Conservation (phyloP, 2,329 filamentous ascomycete species). For the Colletotrichum viniferum region DNA sequence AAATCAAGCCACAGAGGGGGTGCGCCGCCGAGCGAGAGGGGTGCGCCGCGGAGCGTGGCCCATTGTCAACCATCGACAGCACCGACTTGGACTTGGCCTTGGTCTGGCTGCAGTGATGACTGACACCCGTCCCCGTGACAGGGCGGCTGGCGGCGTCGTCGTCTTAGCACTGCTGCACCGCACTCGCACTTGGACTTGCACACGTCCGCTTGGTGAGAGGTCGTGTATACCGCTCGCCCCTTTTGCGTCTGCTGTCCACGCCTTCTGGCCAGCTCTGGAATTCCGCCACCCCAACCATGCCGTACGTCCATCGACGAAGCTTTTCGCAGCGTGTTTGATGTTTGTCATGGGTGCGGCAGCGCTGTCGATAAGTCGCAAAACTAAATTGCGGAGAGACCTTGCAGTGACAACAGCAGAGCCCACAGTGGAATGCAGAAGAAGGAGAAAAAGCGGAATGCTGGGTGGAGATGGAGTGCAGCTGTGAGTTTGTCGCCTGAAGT, state of each 20-base stretch:
- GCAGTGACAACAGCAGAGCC: neutral
- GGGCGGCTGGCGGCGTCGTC: neutral
- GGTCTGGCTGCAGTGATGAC: neutral
- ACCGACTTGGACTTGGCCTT: neutral
- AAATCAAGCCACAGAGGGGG: too few relatives aligned
- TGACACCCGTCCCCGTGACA: neutral
- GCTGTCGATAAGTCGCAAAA: neutral
- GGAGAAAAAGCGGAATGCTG: slow-evolving; percentile 1
- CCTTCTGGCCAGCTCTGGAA: neutral
- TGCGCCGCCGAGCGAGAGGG: too few relatives aligned
- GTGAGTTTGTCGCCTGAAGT: neutral
- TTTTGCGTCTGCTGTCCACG: neutral
- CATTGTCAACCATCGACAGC: neutral
- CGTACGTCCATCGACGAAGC: neutral
- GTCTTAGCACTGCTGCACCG: neutral
- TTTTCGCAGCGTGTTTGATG: slow-evolving; percentile 11
- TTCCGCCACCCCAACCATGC: neutral
- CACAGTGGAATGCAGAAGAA: neutral
- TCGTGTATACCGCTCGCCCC: neutral
- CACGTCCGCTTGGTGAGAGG: neutral
- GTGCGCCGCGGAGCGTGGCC: too few relatives aligned
- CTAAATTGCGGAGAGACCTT: neutral
- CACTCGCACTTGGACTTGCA: neutral
- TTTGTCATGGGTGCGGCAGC: neutral
- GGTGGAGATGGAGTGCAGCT: neutral